Percentiles rank a stretch among this genome's conserved stretches.
Evolutionary conservation across 164 flowering plant species (phyloP).

Genomic region (Dillenia turbinata): DNA sequence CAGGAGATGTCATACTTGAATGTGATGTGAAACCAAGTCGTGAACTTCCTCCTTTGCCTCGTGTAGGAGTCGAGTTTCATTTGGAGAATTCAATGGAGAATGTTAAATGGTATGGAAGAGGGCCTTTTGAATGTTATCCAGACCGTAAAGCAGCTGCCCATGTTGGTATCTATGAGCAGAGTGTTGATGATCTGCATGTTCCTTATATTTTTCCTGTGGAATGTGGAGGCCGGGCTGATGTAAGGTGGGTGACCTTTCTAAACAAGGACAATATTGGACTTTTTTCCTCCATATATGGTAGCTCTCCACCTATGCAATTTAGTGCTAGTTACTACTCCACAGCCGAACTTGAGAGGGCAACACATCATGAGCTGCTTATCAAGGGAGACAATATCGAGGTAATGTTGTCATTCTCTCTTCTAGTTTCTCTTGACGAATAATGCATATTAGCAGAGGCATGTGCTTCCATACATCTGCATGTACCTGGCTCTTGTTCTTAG

Average conservation of each 20-base stretch:
- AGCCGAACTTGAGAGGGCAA: slow-evolving; percentile 74
- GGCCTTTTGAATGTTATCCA: slow-evolving; percentile 98
- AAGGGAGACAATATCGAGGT: slow-evolving; percentile 85
- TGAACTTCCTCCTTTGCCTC: slow-evolving; percentile 92
- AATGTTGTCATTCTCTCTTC: slow-evolving; percentile 3
- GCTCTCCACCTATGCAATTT: slow-evolving; percentile 91
- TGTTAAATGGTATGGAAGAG: slow-evolving; percentile 83
- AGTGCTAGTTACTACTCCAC: slow-evolving; percentile 86
- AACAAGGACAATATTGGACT: slow-evolving; percentile 69
- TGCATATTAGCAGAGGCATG: too few species aligned
- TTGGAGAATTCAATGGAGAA: slow-evolving; percentile 60
- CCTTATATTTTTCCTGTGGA: slow-evolving; percentile 94
- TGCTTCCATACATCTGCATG: too few species aligned
- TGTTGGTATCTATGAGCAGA: slow-evolving; percentile 64
- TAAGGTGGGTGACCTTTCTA: slow-evolving; percentile 81
- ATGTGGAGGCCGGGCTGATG: slow-evolving; percentile 84
- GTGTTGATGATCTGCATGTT: slow-evolving; percentile 73
- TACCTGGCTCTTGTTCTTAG: too few species aligned
- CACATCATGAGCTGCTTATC: slow-evolving; percentile 72
- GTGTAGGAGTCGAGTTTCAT: slow-evolving; percentile 83
- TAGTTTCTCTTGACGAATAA: not conserved
- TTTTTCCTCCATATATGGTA: slow-evolving; percentile 64
- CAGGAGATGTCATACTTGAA: slow-evolving; percentile 80
- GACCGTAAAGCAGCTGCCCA: slow-evolving; percentile 91
- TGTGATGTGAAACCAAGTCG: slow-evolving; percentile 55